Evolutionary conservation across 805 yeast species (phyloP).

Genomic region (Jamesozyma piceae): DNA sequence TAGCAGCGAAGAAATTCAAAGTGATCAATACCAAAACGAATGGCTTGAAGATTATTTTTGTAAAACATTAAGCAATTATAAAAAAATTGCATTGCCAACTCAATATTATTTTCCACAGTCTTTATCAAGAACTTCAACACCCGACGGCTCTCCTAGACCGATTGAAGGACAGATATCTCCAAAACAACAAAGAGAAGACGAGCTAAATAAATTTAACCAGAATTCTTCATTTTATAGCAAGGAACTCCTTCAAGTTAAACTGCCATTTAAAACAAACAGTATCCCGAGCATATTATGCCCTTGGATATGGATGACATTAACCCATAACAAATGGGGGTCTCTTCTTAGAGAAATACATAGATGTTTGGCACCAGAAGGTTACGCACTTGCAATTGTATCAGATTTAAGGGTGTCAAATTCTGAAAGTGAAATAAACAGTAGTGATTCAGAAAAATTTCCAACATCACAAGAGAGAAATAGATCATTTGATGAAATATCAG

Average conservation of each 20-base stretch:
- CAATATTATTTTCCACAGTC: slow-evolving; percentile 13
- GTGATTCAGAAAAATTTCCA: slow-evolving; percentile 2
- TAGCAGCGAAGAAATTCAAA: not conserved
- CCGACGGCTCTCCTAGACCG: not conserved
- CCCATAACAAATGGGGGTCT: slow-evolving; percentile 23
- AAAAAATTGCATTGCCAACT: slow-evolving; percentile 17
- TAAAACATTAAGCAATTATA: slow-evolving; percentile 19
- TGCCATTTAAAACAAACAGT: slow-evolving; percentile 22
- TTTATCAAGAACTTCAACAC: not conserved
- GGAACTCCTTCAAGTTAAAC: slow-evolving; percentile 16
- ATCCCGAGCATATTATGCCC: slow-evolving; percentile 25
- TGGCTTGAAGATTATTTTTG: slow-evolving; percentile 23
- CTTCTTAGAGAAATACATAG: slow-evolving; percentile 22
- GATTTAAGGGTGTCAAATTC: slow-evolving; percentile 19
- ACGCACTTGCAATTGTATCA: slow-evolving; percentile 13
- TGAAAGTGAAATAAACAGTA: not conserved
- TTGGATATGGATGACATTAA: slow-evolving; percentile 20
- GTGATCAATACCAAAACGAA: slow-evolving; percentile 11
- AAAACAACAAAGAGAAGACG: not conserved
- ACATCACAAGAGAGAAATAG: slow-evolving; percentile 20
- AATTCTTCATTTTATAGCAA: slow-evolving; percentile 10
- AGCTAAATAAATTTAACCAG: not conserved
- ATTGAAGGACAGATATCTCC: not conserved
- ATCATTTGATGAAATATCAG: slow-evolving; percentile 17
- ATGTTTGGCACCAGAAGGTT: slow-evolving; percentile 26